phyloP scores from a whole-genome alignment of 176 grass and related monocot species.

The Eremochloa ophiuroides region DNA sequence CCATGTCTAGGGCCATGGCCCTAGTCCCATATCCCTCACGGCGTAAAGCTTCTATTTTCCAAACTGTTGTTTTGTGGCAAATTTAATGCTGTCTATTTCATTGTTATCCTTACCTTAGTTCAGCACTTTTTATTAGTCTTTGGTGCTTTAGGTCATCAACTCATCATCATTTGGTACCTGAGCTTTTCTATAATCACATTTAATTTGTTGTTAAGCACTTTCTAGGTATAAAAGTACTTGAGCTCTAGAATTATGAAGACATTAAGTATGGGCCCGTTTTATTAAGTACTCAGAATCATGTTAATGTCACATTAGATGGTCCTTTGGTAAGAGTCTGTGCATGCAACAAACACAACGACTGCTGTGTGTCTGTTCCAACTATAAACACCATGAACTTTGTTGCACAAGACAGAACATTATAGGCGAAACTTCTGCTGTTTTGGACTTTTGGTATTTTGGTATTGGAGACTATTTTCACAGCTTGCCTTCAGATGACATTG shows the following conservation, averaged over 20 bases:
- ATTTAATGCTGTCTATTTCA: not conserved
- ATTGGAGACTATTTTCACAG: not conserved
- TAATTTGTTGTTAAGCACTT: not conserved
- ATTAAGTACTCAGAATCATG: not conserved
- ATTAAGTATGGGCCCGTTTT: not conserved
- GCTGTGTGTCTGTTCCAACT: not conserved
- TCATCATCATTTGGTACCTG: not conserved
- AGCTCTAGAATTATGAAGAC: not conserved
- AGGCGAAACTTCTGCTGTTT: not conserved
- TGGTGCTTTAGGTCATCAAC: conserved; percentile 11
- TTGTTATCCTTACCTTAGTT: not conserved
- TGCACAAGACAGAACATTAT: not conserved
- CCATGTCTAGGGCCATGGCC: no score
- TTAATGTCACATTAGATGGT: not conserved
- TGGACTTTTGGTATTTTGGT: not conserved
- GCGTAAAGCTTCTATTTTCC: not conserved
- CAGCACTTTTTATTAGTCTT: not conserved
- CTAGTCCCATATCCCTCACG: no score
- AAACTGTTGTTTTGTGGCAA: not conserved
- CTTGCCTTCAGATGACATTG: not conserved
- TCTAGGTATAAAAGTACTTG: not conserved
- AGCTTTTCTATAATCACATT: not conserved
- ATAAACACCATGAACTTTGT: not conserved
- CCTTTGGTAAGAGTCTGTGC: not conserved
- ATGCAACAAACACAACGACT: not conserved